Percentiles rank a stretch among this genome's conserved stretches.
These are phyloP conservation scores for Colletotrichum sp. DNA, from an alignment of 2,329 filamentous ascomycete genomes.

Conservation along the genomic window DNA sequence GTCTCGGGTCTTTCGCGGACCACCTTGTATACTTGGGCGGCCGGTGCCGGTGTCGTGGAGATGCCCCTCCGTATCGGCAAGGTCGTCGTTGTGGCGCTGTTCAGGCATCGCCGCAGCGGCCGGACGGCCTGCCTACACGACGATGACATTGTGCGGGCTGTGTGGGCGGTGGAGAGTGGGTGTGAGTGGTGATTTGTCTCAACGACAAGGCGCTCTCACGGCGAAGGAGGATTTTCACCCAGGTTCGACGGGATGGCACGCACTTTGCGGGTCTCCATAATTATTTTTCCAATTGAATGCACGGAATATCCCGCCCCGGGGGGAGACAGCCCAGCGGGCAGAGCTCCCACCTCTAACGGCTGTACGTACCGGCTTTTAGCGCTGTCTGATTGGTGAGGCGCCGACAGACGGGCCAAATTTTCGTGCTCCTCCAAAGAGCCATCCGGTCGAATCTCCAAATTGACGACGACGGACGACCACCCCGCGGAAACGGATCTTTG, in stretches of 20 bases:
- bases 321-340: background rate
- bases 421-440: constrained; percentile 11
- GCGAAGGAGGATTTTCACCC: constrained; percentile 7
- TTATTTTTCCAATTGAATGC: constrained; percentile 19
- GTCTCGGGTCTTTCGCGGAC: constrained; percentile 18
- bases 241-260: constrained; percentile 9
- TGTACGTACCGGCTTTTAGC: constrained; percentile 5
- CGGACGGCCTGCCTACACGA: constrained; percentile 63
- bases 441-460: background rate
- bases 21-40: constrained; percentile 31
- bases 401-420: constrained; percentile 20
- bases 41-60: constrained; percentile 37
- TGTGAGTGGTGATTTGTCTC: background rate
- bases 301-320: constrained; percentile 20
- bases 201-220: background rate
- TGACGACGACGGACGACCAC: background rate
- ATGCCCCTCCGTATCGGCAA: constrained; percentile 28
- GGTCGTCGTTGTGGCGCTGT: constrained; percentile 40
- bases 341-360: background rate
- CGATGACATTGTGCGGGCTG: constrained; percentile 51
- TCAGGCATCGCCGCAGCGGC: constrained; percentile 61
- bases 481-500: background rate
- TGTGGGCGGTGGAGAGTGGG: background rate
- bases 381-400: constrained; percentile 12
- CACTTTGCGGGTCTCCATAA: constrained; percentile 18